These are phyloP conservation scores for Arctium lappa DNA, from an alignment of 129 eudicot genomes.

Conservation along the genomic window DNA sequence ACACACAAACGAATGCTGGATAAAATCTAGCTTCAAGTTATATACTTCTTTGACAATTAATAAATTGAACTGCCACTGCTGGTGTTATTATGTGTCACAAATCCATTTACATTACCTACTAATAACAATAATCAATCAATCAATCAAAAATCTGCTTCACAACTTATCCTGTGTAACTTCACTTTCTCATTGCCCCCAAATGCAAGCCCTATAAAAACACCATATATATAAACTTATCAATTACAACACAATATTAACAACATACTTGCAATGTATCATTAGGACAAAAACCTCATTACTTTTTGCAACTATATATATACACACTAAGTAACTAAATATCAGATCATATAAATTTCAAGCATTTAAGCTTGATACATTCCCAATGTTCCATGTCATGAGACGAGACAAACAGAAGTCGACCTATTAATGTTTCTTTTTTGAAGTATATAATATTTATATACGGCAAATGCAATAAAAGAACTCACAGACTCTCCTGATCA, in stretches of 20 bases:
- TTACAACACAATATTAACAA: not conserved
- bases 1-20: too few relatives aligned
- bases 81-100: slow-evolving; percentile 16
- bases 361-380: not conserved
- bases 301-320: too few relatives aligned
- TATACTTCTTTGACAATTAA: not conserved
- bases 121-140: slow-evolving; percentile 4
- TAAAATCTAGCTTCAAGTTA: not conserved
- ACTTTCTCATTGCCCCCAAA: slow-evolving; percentile 55
- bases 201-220: slow-evolving; percentile 52
- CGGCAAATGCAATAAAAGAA: too few relatives aligned
- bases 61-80: not conserved
- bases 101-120: slow-evolving; percentile 22
- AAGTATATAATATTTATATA: too few relatives aligned
- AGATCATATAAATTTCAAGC: not conserved
- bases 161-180: not conserved
- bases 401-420: not conserved
- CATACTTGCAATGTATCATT: not conserved
- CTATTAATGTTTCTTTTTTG: too few relatives aligned
- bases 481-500: too few relatives aligned
- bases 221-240: slow-evolving; percentile 1
- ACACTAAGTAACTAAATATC: not conserved
- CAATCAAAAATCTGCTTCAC: slow-evolving; percentile 9
- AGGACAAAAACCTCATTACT: not conserved
- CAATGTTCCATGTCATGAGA: not conserved